phyloP scores from a whole-genome alignment of 179 eudicot genomes.

The Beta lomatogona region DNA sequence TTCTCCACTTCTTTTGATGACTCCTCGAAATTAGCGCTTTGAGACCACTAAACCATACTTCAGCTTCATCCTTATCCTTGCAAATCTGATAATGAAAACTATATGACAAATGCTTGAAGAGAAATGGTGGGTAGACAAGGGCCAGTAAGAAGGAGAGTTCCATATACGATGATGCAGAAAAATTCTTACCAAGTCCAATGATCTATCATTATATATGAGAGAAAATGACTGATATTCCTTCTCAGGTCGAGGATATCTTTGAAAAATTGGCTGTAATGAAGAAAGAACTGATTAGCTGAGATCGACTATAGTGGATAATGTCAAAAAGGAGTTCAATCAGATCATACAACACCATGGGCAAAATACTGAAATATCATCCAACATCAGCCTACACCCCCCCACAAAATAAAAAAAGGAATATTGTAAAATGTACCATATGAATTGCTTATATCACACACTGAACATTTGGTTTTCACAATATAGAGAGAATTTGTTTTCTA shows the following conservation, averaged over 20 bases:
- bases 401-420: neutral
- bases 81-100: slow-evolving; percentile 59
- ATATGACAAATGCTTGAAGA: slow-evolving; percentile 14
- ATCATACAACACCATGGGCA: neutral
- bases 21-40: slow-evolving; percentile 88
- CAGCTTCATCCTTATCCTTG: slow-evolving; percentile 99
- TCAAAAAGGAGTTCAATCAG: neutral
- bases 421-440: neutral
- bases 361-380: neutral
- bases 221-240: slow-evolving; percentile 99
- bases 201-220: slow-evolving; percentile 85
- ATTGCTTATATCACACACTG: neutral
- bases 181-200: slow-evolving; percentile 83
- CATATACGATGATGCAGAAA: neutral
- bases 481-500: neutral
- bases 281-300: slow-evolving; percentile 20
- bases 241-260: slow-evolving; percentile 96
- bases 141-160: slow-evolving; percentile 9
- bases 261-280: slow-evolving; percentile 79
- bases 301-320: neutral
- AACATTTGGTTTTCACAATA: neutral
- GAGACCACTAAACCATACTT: slow-evolving; percentile 98
- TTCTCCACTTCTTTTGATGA: slow-evolving; percentile 91
- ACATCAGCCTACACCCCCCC: neutral
- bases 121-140: neutral